Evolutionary conservation across 306 rosid genomes (phyloP).

Genomic region (Rubus idaeus): DNA sequence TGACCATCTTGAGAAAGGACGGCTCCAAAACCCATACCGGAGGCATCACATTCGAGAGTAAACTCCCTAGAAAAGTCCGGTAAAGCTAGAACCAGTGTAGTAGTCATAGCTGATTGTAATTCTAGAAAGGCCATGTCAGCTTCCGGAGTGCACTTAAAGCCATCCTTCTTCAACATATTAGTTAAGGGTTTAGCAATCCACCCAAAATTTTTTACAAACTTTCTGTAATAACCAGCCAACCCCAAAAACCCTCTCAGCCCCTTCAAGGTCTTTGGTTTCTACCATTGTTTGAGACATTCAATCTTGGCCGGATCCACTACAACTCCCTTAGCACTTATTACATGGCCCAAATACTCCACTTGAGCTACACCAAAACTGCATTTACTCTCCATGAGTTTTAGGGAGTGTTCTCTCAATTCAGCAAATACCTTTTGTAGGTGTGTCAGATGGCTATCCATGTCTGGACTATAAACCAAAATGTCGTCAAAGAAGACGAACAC

Average conservation of each 20-base stretch:
- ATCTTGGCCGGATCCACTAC: not conserved
- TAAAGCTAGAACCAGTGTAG: not conserved
- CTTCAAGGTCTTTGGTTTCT: fast-evolving
- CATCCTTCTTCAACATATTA: not conserved
- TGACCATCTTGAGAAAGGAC: not conserved
- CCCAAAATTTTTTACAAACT: not conserved
- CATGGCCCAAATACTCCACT: not conserved
- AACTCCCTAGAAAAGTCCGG: not conserved
- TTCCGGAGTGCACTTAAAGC: fast-evolving
- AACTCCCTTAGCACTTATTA: not conserved
- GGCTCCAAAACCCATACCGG: no score
- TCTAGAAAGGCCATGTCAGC: not conserved
- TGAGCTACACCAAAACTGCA: fast-evolving
- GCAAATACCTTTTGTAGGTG: not conserved
- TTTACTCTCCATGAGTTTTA: fast-evolving
- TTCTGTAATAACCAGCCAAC: not conserved
- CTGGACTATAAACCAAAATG: not conserved
- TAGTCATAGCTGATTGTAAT: not conserved
- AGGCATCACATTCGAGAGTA: not conserved
- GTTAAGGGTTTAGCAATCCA: not conserved
- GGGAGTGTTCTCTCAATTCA: fast-evolving
- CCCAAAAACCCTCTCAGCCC: not conserved
- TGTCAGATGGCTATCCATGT: fast-evolving
- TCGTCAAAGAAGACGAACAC: not conserved
- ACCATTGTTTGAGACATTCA: not conserved